Evolutionary conservation across 2,329 filamentous ascomycete genomes (phyloP).

Genomic region (Periconia macrospinosa): DNA sequence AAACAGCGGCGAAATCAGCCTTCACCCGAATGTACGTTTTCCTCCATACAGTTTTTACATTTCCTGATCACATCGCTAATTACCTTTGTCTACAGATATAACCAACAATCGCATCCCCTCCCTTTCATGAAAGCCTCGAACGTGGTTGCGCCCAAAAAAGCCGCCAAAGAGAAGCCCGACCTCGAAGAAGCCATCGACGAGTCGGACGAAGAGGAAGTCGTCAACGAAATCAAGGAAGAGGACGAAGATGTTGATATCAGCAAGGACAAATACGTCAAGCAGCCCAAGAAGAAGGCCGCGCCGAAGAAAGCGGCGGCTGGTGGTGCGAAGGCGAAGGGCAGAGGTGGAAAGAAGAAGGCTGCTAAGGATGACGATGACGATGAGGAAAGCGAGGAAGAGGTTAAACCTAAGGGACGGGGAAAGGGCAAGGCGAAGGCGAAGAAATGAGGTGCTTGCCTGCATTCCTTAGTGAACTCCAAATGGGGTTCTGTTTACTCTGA

Average conservation of each 20-base stretch:
- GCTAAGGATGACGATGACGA: slow-evolving; percentile 35
- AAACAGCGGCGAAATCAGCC: slow-evolving; percentile 80
- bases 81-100: slow-evolving; percentile 65
- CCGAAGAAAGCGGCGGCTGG: slow-evolving; percentile 44
- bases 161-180: slow-evolving; percentile 78
- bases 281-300: slow-evolving; percentile 73
- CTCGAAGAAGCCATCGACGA: slow-evolving; percentile 96
- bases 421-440: slow-evolving; percentile 51
- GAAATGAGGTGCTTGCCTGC: slow-evolving; percentile 3
- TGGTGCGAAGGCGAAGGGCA: slow-evolving; percentile 49
- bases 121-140: slow-evolving; percentile 95
- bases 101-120: slow-evolving; percentile 80
- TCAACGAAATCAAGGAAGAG: slow-evolving; percentile 56
- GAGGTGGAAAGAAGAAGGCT: slow-evolving; percentile 35
- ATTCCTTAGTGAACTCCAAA: too few relatives aligned
- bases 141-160: slow-evolving; percentile 71
- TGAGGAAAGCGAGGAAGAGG: slow-evolving; percentile 47
- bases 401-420: slow-evolving; percentile 51
- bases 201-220: slow-evolving; percentile 66
- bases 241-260: slow-evolving; percentile 81
- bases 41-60: neutral
- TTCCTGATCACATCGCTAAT: neutral
- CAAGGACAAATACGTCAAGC: slow-evolving; percentile 95
- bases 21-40: slow-evolving; percentile 82
- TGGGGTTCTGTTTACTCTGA: too few relatives aligned